Evolutionary conservation across 2,329 filamentous ascomycete genomes (phyloP), one percentile per base, ranked within the genome.

Genomic region (Fusarium lateritium): DNA sequence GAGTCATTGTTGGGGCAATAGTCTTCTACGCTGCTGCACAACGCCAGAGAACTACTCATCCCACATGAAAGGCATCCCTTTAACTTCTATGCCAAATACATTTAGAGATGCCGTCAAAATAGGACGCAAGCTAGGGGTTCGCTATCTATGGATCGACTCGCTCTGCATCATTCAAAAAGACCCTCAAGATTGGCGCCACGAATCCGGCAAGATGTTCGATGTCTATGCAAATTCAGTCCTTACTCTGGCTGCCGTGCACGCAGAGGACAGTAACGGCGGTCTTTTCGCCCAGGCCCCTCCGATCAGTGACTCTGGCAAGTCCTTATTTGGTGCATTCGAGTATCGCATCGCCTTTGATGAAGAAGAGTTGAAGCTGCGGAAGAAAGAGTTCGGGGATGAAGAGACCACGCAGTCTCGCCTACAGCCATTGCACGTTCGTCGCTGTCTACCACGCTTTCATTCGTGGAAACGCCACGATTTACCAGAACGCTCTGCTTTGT

Each of bases 141-240:
- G 39, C n/a, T 71, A 71, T 39, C 39, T 71, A 5, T 56, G 54
- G 53, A 65, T 65, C 6, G 68, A 71, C 43, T 58, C 49, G 2
- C 42, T 71, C 4, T 71, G 68, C 47, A 67, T 71, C 39, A 56
- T 71, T 9, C 66, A 71, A 31, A 54, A 67, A 31, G 53, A 52
- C 6, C 7, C 10, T 4, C 22, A 46, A 2, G 55, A 58, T 28
- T 63, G 60, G 60, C 14, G 33, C 3, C 43, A 39, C 14, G 56
- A 64, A 28, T 51, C 50, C 3, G 31, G 28, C 7, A 45, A 53
- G 17, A 64, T 60, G 56, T 36, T 36, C 17, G 44, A 44, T 14
- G 28, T 60, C 10, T 60, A 60, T 33, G 34, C 42, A 17, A 60
- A 56, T 9, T 39, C 47, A 4, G 15, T 24, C 3, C 26, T 59